Evolutionary conservation across 345 rosid species (phyloP).

Genomic region (Corymbia maculata): DNA sequence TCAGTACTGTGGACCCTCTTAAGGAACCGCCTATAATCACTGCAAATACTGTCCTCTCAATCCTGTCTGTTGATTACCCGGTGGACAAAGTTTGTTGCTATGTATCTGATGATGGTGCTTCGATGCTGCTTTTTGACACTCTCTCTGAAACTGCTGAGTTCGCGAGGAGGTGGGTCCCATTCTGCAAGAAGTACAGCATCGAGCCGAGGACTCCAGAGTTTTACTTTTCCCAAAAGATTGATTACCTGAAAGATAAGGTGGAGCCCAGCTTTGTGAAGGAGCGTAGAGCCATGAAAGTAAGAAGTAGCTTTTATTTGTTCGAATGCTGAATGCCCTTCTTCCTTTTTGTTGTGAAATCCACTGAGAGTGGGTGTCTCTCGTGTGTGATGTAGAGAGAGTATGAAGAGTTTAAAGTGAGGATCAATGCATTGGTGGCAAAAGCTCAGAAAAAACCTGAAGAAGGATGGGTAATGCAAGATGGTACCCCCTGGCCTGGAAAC

Average conservation of each 20-base stretch:
- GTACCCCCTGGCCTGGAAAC: constrained; percentile 99
- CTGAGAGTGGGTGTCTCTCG: background rate
- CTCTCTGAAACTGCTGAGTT: constrained; percentile 88
- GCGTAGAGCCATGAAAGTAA: constrained; percentile 95
- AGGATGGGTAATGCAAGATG: constrained; percentile 99
- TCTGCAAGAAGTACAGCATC: constrained; percentile 75
- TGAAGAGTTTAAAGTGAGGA: constrained; percentile 93
- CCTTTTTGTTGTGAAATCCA: background rate
- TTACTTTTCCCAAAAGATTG: constrained; percentile 87
- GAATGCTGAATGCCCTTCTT: background rate
- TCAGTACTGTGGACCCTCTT: constrained; percentile 94
- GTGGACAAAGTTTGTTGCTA: constrained; percentile 85
- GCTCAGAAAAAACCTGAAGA: constrained; percentile 98
- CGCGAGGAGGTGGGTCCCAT: constrained; percentile 97
- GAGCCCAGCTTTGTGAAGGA: constrained; percentile 93
- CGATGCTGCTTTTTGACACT: constrained; percentile 87
- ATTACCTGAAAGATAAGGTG: constrained; percentile 90
- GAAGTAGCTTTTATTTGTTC: background rate
- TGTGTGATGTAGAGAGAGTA: constrained; percentile 68
- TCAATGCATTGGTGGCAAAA: constrained; percentile 82
- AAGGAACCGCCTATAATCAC: constrained; percentile 98
- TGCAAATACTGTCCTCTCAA: constrained; percentile 89
- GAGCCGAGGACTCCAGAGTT: constrained; percentile 96
- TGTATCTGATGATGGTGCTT: constrained; percentile 96
- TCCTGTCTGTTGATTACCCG: constrained; percentile 73